phyloP scores from a whole-genome alignment of 2,329 filamentous ascomycete species.

The Sporothrix schenckii region DNA sequence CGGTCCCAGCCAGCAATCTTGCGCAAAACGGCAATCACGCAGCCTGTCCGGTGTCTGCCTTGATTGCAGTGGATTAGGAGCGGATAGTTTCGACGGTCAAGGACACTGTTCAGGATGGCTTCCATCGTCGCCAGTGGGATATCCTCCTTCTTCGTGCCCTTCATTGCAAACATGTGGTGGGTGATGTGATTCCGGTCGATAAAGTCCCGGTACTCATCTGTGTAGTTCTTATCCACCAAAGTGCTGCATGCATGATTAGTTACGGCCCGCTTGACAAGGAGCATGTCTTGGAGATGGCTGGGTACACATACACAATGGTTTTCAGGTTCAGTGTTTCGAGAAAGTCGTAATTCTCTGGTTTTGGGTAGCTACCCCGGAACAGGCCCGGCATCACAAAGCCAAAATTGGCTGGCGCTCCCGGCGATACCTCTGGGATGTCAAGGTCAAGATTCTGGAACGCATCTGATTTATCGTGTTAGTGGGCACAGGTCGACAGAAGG shows the following conservation, averaged over 20 bases:
- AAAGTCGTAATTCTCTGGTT: conserved; percentile 69
- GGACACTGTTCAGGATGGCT: conserved; percentile 69
- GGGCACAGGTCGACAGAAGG: background rate
- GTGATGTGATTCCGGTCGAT: conserved; percentile 67
- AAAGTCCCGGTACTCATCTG: conserved; percentile 61
- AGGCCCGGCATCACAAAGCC: conserved; percentile 72
- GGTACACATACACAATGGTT: conserved; percentile 71
- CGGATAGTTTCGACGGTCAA: conserved; percentile 75
- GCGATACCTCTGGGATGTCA: conserved; percentile 33
- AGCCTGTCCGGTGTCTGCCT: conserved; percentile 89
- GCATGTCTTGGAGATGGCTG: background rate
- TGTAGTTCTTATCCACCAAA: conserved; percentile 64
- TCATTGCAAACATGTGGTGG: conserved; percentile 75
- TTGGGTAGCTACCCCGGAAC: conserved; percentile 81
- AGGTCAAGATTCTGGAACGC: conserved; percentile 6
- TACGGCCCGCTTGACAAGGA: no score
- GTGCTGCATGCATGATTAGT: conserved; percentile 50
- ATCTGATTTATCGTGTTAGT: background rate
- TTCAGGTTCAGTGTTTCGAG: conserved; percentile 70
- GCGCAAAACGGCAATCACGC: conserved; percentile 78
- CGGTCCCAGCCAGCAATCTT: conserved; percentile 71
- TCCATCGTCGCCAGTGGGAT: conserved; percentile 70
- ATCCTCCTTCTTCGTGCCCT: conserved; percentile 81
- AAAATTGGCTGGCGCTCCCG: conserved; percentile 67
- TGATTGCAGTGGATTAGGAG: conserved; percentile 92